Conservation (phyloP, 1,139 yeast species). For the Yamadazyma membranifaciens region DNA sequence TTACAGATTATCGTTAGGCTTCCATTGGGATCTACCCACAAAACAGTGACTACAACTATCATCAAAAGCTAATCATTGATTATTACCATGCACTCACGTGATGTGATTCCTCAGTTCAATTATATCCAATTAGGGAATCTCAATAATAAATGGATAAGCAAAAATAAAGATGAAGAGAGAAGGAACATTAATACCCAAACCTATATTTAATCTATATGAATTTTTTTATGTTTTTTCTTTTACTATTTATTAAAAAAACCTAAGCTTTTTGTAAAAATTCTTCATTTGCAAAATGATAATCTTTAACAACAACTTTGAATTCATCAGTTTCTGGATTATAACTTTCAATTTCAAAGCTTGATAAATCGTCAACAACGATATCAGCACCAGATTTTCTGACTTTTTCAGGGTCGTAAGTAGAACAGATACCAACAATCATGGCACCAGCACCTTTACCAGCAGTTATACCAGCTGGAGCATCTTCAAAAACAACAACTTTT, state of each 20-base stretch:
- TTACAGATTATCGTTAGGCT: no score
- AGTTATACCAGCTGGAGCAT: slow-evolving; percentile 83
- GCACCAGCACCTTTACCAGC: slow-evolving; percentile 89
- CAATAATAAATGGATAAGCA: no score
- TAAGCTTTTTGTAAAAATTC: slow-evolving; percentile 33
- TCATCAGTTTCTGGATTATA: slow-evolving; percentile 47
- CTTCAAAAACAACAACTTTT: slow-evolving; percentile 74
- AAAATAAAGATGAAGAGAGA: neutral
- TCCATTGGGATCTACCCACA: no score
- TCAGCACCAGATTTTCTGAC: slow-evolving; percentile 77
- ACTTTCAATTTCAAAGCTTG: slow-evolving; percentile 43
- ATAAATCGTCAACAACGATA: slow-evolving; percentile 72
- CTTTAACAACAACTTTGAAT: slow-evolving; percentile 43
- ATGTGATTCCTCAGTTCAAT: no score
- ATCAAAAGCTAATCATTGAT: no score
- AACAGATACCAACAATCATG: slow-evolving; percentile 76
- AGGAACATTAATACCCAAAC: neutral
- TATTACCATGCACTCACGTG: no score
- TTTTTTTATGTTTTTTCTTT: neutral
- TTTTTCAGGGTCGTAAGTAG: slow-evolving; percentile 69
- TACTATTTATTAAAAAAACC: neutral
- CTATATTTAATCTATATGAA: neutral
- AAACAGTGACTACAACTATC: no score
- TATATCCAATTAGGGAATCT: no score
- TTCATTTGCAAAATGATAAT: slow-evolving; percentile 47